These are phyloP conservation scores for Beverwykella pulmonaria DNA, from an alignment of 495 filamentous ascomycete genomes.

Conservation along the genomic window DNA sequence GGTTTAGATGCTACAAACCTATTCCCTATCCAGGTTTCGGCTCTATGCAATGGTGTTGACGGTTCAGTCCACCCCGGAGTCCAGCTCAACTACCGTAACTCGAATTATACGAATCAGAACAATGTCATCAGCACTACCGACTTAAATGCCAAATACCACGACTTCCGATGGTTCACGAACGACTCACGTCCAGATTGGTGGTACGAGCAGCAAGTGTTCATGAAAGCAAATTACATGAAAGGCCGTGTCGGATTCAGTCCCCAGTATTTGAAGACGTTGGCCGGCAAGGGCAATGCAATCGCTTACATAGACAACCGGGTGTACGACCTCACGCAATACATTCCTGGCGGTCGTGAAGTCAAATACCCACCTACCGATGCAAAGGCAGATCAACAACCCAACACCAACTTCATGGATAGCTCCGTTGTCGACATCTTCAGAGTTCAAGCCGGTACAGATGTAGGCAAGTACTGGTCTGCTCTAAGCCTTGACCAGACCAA, in stretches of 20 bases:
- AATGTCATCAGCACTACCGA: conserved; percentile 68
- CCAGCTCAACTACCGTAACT: conserved; percentile 74
- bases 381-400: conserved; percentile 52
- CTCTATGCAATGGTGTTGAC: conserved; percentile 77
- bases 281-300: conserved; percentile 64
- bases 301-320: conserved; percentile 79
- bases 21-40: conserved; percentile 94
- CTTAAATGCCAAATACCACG: conserved; percentile 78
- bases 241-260: conserved; percentile 85
- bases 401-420: conserved; percentile 81
- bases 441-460: conserved; percentile 71
- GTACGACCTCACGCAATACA: conserved; percentile 90
- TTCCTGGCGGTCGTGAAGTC: conserved; percentile 71
- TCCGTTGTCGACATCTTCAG: conserved; percentile 77
- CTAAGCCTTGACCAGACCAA: conserved; percentile 58
- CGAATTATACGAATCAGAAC: conserved; percentile 71
- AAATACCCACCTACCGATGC: conserved; percentile 55
- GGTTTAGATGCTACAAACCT: conserved; percentile 82
- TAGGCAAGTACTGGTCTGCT: conserved; percentile 79
- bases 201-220: conserved; percentile 74
- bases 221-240: conserved; percentile 79
- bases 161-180: conserved; percentile 84
- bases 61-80: conserved; percentile 69
- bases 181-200: conserved; percentile 90
- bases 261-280: conserved; percentile 73